Evolutionary conservation across 805 yeast genomes (phyloP).

Genomic region (Kazachstania kunashirensis): DNA sequence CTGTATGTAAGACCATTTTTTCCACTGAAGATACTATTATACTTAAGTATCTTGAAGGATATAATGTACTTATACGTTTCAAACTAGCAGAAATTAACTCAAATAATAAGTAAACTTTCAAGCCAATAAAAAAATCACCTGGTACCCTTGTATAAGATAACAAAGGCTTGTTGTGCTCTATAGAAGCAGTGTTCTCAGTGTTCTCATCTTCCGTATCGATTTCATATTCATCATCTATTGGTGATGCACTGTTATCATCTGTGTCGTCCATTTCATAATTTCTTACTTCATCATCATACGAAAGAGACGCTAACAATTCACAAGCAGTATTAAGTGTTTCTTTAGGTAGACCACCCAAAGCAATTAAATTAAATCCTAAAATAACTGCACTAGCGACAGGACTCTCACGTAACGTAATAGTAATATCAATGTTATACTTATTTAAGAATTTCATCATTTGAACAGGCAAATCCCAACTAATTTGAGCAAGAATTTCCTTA

Average conservation of each 20-base stretch:
- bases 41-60: conserved; percentile 72
- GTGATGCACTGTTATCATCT: conserved; percentile 3
- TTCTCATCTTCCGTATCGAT: conserved; percentile 1
- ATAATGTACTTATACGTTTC: conserved; percentile 52
- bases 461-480: conserved; percentile 90
- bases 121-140: conserved; percentile 33
- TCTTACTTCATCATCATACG: conserved; percentile 9
- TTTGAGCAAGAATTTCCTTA: conserved; percentile 45
- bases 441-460: conserved; percentile 49
- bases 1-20: conserved; percentile 40
- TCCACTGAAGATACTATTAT: conserved; percentile 55
- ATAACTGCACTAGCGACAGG: conserved; percentile 32
- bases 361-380: conserved; percentile 49
- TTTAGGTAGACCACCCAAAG: conserved; percentile 67
- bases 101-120: conserved; percentile 55
- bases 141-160: conserved; percentile 11
- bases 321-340: conserved; percentile 65
- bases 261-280: conserved; percentile 1
- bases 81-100: conserved; percentile 55
- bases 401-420: conserved; percentile 16
- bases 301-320: conserved; percentile 41
- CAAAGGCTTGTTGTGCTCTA: not conserved
- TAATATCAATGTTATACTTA: conserved; percentile 29
- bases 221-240: conserved; percentile 7
- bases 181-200: not conserved